phyloP scores from a whole-genome alignment of 768 basidiomycete species.

The Trametes maxima region DNA sequence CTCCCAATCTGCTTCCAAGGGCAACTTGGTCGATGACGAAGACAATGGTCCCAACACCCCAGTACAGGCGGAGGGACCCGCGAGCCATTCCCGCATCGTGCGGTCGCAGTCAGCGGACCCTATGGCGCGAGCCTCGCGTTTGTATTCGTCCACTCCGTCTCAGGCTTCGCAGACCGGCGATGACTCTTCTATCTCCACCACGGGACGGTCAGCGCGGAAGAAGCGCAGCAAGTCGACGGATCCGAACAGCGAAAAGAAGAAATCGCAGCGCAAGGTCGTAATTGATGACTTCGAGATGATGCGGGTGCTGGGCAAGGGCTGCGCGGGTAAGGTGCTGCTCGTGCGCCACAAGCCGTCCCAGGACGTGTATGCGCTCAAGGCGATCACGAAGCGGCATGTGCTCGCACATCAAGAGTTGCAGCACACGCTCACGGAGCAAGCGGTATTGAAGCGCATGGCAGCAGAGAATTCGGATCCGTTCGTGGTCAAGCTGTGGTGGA shows the following conservation, averaged over 20 bases:
- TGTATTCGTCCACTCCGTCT: constrained; percentile 60
- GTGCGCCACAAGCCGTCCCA: constrained; percentile 76
- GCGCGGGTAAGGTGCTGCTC: constrained; percentile 94
- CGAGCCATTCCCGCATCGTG: constrained; percentile 51
- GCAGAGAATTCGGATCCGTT: constrained; percentile 89
- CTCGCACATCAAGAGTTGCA: constrained; percentile 95
- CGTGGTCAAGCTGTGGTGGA: constrained; percentile 95
- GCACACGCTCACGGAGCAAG: constrained; percentile 96
- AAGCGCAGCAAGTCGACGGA: constrained; percentile 54
- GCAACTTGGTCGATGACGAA: constrained; percentile 25
- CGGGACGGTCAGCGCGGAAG: constrained; percentile 48
- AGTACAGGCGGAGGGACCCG: constrained; percentile 30
- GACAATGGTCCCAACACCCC: constrained; percentile 28
- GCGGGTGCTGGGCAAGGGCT: constrained; percentile 94
- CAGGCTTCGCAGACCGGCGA: constrained; percentile 44
- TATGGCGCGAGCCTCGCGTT: constrained; percentile 62
- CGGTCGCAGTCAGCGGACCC: constrained; percentile 86
- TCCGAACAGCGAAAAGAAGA: constrained; percentile 58
- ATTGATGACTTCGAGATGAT: constrained; percentile 97
- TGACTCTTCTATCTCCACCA: constrained; percentile 72
- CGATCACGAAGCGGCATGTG: constrained; percentile 97
- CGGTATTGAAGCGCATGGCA: constrained; percentile 92
- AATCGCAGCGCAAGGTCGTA: constrained; percentile 63
- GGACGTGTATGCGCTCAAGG: constrained; percentile 90
- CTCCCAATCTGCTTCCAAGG: constrained; percentile 7